Evolutionary conservation across 371 early-diverging fungal genomes (phyloP).

Genomic region (Actinomucor elegans): DNA sequence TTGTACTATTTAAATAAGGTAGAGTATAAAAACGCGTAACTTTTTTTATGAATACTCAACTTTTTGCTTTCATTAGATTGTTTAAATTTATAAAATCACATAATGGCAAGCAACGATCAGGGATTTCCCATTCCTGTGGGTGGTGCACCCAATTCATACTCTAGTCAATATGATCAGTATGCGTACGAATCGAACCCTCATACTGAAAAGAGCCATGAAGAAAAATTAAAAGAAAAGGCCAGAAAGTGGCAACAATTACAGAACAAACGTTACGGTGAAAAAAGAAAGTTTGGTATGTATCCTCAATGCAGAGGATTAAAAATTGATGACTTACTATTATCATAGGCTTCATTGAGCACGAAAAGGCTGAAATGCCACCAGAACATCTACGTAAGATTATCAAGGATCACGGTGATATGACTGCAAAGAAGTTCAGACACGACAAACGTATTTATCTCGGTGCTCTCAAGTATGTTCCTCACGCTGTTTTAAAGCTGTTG

Average conservation of each 20-base stretch:
- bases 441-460: slow-evolving; percentile 97
- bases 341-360: slow-evolving; percentile 64
- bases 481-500: slow-evolving; percentile 95
- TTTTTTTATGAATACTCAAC: too few species aligned
- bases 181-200: slow-evolving; percentile 39
- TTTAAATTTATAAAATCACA: background rate
- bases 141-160: slow-evolving; percentile 31
- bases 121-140: slow-evolving; percentile 35
- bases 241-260: slow-evolving; percentile 92
- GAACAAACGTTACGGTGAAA: slow-evolving; percentile 89
- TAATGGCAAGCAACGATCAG: slow-evolving; percentile 18
- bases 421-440: slow-evolving; percentile 92
- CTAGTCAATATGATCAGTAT: slow-evolving; percentile 37
- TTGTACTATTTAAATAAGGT: too few species aligned
- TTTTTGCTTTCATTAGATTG: background rate
- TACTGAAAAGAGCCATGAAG: slow-evolving; percentile 41
- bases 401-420: slow-evolving; percentile 98
- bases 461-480: slow-evolving; percentile 98
- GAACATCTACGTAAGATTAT: slow-evolving; percentile 97
- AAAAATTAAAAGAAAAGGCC: slow-evolving; percentile 75
- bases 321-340: background rate
- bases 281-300: slow-evolving; percentile 83
- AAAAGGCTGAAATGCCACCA: slow-evolving; percentile 95
- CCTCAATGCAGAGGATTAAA: background rate
- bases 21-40: too few species aligned